These are phyloP conservation scores for Microbotryum silenes-acaulis DNA, from an alignment of 1,284 basidiomycete genomes.

Conservation along the genomic window DNA sequence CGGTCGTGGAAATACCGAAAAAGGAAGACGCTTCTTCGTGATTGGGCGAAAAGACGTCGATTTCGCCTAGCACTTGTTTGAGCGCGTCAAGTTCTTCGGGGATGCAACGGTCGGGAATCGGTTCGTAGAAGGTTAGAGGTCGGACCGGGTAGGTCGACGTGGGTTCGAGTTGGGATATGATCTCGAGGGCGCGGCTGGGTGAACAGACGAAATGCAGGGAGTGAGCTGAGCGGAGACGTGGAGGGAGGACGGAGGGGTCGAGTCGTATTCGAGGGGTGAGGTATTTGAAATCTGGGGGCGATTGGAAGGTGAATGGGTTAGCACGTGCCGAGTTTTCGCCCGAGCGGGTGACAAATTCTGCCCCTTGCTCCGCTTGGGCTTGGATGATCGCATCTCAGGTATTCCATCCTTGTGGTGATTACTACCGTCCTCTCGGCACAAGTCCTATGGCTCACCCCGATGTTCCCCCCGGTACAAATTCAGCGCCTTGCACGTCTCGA, in stretches of 20 bases:
- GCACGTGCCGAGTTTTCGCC: no score
- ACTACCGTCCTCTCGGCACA: conserved; percentile 1
- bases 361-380: no score
- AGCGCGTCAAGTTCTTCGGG: conserved; percentile 68
- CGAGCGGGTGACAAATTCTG: no score
- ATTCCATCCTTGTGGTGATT: background rate
- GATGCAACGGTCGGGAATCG: conserved; percentile 54
- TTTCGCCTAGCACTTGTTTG: conserved; percentile 51
- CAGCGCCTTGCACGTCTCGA: conserved; percentile 62
- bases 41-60: conserved; percentile 47
- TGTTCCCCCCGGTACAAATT: conserved; percentile 68
- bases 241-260: conserved; percentile 26
- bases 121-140: conserved; percentile 28
- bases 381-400: no score
- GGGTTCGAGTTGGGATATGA: conserved; percentile 44
- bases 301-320: no score
- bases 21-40: conserved; percentile 45
- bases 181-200: conserved; percentile 58
- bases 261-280: conserved; percentile 59
- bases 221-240: conserved; percentile 43
- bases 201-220: conserved; percentile 82
- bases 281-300: conserved; percentile 62
- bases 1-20: conserved; percentile 29
- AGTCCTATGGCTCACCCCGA: conserved; percentile 49
- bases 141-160: conserved; percentile 44